A percentile compares a stretch with the other conserved stretches of the same genome.
phyloP scores from a whole-genome alignment of 2,329 filamentous ascomycete species.

The Monilinia vaccinii-corymbosi region DNA sequence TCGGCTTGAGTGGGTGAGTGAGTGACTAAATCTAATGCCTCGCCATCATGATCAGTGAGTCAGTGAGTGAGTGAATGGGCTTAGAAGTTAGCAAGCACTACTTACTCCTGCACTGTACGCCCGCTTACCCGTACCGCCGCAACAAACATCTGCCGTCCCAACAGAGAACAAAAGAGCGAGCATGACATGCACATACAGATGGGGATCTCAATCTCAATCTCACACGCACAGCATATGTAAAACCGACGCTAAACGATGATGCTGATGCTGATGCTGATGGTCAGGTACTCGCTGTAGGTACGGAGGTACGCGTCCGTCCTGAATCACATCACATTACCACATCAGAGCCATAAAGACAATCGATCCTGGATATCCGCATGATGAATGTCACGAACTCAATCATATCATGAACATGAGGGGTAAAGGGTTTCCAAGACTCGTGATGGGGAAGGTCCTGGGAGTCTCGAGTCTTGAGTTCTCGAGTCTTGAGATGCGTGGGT shows the following conservation, averaged over 20 bases:
- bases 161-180: neutral
- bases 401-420: slow-evolving; percentile 4
- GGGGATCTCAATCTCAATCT: too few species aligned
- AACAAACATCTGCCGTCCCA: neutral
- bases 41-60: too few species aligned
- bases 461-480: neutral
- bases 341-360: too few species aligned
- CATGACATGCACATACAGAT: slow-evolving; percentile 1
- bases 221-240: too few species aligned
- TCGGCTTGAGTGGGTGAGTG: neutral
- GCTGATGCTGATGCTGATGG: neutral
- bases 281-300: slow-evolving; percentile 8
- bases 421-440: neutral
- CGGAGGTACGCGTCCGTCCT: neutral
- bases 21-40: too few species aligned
- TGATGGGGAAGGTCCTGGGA: neutral
- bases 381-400: neutral
- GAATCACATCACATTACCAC: neutral
- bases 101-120: neutral
- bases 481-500: neutral
- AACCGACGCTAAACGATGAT: too few species aligned
- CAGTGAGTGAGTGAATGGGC: too few species aligned
- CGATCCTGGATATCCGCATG: too few species aligned
- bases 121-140: too few species aligned
- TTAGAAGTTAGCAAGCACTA: too few species aligned